These are phyloP conservation scores for Solanum hybrid DNA, from an alignment of 305 asterid genomes.

Conservation along the genomic window DNA sequence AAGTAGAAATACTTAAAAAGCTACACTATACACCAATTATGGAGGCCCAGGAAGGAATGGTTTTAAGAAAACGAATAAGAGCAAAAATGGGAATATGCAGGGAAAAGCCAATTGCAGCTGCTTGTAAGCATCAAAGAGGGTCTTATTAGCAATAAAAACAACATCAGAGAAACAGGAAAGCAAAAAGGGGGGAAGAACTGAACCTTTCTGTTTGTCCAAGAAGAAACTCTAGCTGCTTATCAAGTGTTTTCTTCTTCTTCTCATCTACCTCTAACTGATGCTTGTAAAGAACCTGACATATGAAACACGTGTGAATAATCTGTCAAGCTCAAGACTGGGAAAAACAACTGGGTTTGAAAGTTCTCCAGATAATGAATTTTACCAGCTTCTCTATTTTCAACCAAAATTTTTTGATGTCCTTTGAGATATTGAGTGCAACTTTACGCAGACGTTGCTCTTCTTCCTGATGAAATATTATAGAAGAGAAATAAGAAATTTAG, in stretches of 20 bases:
- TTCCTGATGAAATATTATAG: constrained; percentile 44
- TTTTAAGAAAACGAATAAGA: background rate
- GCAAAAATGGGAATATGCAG: background rate
- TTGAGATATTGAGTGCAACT: constrained; percentile 84
- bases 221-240: constrained; percentile 95
- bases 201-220: constrained; percentile 99
- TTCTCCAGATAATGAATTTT: constrained; percentile 18
- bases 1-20: background rate
- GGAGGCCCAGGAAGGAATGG: background rate
- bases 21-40: background rate
- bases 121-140: background rate
- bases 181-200: background rate
- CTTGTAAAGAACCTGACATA: constrained; percentile 75
- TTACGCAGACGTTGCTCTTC: constrained; percentile 85
- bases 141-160: background rate
- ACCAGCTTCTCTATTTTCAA: constrained; percentile 95
- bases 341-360: background rate
- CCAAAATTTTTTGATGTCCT: constrained; percentile 99
- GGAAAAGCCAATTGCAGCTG: background rate
- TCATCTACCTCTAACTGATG: constrained; percentile 88
- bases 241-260: constrained; percentile 93
- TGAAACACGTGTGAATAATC: constrained; percentile 12
- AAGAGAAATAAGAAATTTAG: constrained; percentile 7
- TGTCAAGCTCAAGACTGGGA: constrained; percentile 3
- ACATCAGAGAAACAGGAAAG: background rate